phyloP scores from a whole-genome alignment of 129 eudicot genomes.

The Artemisia argyi region DNA sequence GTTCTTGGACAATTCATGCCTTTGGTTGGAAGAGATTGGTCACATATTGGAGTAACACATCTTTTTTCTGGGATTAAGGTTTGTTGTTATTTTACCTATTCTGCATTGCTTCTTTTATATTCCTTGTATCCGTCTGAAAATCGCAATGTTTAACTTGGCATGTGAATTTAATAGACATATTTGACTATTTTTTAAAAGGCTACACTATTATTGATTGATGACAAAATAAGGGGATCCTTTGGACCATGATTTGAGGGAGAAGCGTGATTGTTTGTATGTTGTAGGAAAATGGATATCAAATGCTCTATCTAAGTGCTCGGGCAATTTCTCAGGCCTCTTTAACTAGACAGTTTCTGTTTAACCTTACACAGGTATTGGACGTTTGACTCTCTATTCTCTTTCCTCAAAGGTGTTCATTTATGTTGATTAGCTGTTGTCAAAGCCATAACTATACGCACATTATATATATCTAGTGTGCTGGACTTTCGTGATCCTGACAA shows the following conservation, averaged over 20 bases:
- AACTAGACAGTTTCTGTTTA: conserved; percentile 87
- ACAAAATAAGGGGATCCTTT: neutral
- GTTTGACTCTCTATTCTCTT: conserved; percentile 10
- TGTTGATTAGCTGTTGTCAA: neutral
- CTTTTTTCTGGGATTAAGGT: conserved; percentile 97
- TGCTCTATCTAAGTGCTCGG: conserved; percentile 95
- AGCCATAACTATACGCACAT: neutral
- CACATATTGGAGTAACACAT: conserved; percentile 97
- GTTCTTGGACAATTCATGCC: conserved; percentile 99
- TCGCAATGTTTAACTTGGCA: neutral
- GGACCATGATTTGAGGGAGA: neutral
- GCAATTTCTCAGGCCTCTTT: conserved; percentile 83
- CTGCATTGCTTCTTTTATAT: neutral
- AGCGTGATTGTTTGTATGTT: neutral
- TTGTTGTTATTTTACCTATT: conserved; percentile 13
- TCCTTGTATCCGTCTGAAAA: neutral
- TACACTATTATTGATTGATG: neutral
- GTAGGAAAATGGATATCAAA: conserved; percentile 61
- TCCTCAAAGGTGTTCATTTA: neutral
- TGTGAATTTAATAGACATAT: conserved; percentile 6
- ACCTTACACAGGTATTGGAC: conserved; percentile 75
- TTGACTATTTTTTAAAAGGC: neutral
- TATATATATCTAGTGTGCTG: neutral
- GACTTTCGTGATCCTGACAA: neutral
- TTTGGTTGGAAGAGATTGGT: conserved; percentile 98